A percentile compares a stretch with the other conserved stretches of the same genome.
These are phyloP conservation scores for Collybiopsis luxurians DNA, from an alignment of 768 basidiomycete genomes.

Conservation along the genomic window DNA sequence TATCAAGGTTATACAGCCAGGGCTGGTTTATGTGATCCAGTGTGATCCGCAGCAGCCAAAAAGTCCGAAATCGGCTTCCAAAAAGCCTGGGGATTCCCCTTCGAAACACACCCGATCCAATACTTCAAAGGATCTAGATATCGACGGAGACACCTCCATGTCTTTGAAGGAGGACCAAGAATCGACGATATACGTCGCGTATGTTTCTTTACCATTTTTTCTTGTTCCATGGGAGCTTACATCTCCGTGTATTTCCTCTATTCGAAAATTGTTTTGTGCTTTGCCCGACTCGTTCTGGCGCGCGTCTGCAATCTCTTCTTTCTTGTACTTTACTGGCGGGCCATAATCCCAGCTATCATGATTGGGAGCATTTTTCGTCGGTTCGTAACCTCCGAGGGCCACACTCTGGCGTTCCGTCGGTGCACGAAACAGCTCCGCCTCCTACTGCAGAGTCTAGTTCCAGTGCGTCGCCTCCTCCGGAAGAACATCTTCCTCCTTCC, in stretches of 20 bases:
- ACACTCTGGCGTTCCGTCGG: constrained; percentile 69
- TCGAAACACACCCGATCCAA: constrained; percentile 14
- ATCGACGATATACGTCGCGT: constrained; percentile 81
- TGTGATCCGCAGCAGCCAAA: constrained; percentile 41
- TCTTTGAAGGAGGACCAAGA: constrained; percentile 15
- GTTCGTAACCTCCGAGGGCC: constrained; percentile 86
- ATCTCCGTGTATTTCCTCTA: constrained; percentile 1
- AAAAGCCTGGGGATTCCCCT: constrained; percentile 16
- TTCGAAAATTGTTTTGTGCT: constrained; percentile 2
- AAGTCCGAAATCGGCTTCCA: constrained; percentile 16
- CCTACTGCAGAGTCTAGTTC: constrained; percentile 28
- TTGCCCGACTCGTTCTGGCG: no score
- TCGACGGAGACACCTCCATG: constrained; percentile 15
- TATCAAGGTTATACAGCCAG: constrained; percentile 92
- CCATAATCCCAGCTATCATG: constrained; percentile 80
- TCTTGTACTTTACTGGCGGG: constrained; percentile 12
- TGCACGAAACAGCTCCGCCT: constrained; percentile 46
- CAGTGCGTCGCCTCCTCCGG: constrained; percentile 22
- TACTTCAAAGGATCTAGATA: constrained; percentile 23
- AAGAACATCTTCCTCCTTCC: constrained; percentile 25
- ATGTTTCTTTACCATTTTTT: constrained; percentile 32
- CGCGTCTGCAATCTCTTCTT: background rate
- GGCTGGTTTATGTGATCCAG: constrained; percentile 87
- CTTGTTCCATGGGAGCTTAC: constrained; percentile 6
- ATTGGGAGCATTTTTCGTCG: constrained; percentile 96